These are phyloP conservation scores for Musa acuminata DNA, from an alignment of 176 grass and related monocot genomes.

Conservation along the genomic window DNA sequence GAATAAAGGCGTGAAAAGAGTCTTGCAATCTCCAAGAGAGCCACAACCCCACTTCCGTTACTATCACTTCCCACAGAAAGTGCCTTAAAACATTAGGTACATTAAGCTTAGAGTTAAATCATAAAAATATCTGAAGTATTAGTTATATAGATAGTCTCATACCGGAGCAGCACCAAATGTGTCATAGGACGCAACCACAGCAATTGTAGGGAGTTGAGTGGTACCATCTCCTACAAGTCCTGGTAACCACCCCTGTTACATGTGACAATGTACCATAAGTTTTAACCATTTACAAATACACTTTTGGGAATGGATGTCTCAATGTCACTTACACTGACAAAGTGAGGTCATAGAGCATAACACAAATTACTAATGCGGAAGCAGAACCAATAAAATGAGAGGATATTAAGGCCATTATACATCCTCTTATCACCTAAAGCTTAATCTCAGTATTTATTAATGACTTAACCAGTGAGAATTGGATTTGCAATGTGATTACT, in stretches of 20 bases:
- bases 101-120: constrained; percentile 18
- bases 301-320: not conserved
- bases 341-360: not conserved
- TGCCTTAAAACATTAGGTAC: constrained; percentile 41
- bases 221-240: constrained; percentile 75
- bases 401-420: not conserved
- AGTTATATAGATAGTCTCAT: constrained; percentile 23
- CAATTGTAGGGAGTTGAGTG: constrained; percentile 87
- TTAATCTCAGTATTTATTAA: not conserved
- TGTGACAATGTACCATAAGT: not conserved
- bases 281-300: not conserved
- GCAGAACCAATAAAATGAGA: not conserved
- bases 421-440: not conserved
- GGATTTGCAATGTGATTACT: not conserved
- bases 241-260: constrained; percentile 82
- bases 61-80: constrained; percentile 86
- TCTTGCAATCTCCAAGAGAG: constrained; percentile 86
- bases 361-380: not conserved
- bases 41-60: constrained; percentile 90
- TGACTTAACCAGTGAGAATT: not conserved
- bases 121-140: constrained; percentile 9
- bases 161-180: constrained; percentile 95
- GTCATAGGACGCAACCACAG: constrained; percentile 96
- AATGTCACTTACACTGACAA: not conserved
- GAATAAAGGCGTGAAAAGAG: constrained; percentile 86